Percentiles rank a stretch among this genome's conserved stretches.
phyloP scores from a whole-genome alignment of 139 green algal genomes.

The Auxenochlorella pyrenoidosa region DNA sequence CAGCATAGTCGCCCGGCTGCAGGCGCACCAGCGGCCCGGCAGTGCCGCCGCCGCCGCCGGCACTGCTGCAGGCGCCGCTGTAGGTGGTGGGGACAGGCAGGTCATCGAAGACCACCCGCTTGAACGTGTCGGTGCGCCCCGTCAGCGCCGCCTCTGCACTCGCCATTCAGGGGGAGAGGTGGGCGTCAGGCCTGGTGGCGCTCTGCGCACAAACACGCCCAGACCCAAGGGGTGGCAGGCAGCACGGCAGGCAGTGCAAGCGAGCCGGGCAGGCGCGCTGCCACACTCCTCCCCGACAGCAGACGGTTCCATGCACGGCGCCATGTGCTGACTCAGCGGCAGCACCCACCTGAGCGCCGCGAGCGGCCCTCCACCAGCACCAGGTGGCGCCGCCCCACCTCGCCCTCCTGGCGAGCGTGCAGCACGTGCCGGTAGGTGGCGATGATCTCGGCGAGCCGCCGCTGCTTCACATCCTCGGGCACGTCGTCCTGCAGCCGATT shows the following conservation, averaged over 20 bases:
- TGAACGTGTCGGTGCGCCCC: slow-evolving; percentile 75
- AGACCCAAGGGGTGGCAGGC: too few relatives aligned
- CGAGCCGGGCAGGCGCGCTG: not conserved
- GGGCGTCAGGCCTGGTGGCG: not conserved
- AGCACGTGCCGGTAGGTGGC: slow-evolving; percentile 59
- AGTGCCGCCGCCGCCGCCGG: not conserved
- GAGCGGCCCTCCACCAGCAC: slow-evolving; percentile 81
- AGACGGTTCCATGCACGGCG: not conserved
- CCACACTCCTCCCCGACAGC: not conserved
- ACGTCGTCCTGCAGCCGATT: slow-evolving; percentile 66
- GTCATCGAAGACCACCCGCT: slow-evolving; percentile 69
- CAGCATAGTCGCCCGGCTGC: slow-evolving; percentile 71
- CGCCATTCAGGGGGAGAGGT: not conserved
- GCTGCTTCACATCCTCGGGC: slow-evolving; percentile 66
- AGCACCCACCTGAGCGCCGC: slow-evolving; percentile 17
- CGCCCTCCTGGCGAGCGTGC: slow-evolving; percentile 23
- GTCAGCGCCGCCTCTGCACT: slow-evolving; percentile 46
- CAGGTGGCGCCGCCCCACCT: slow-evolving; percentile 61
- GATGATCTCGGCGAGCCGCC: slow-evolving; percentile 75
- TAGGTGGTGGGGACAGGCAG: slow-evolving; percentile 39
- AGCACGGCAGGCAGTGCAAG: not conserved
- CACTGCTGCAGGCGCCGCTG: not conserved
- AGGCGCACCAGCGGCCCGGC: slow-evolving; percentile 33
- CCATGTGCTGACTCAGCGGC: not conserved
- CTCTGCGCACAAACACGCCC: too few relatives aligned